Conservation (phyloP, 129 eudicot genomes). For the Erigeron canadensis region DNA sequence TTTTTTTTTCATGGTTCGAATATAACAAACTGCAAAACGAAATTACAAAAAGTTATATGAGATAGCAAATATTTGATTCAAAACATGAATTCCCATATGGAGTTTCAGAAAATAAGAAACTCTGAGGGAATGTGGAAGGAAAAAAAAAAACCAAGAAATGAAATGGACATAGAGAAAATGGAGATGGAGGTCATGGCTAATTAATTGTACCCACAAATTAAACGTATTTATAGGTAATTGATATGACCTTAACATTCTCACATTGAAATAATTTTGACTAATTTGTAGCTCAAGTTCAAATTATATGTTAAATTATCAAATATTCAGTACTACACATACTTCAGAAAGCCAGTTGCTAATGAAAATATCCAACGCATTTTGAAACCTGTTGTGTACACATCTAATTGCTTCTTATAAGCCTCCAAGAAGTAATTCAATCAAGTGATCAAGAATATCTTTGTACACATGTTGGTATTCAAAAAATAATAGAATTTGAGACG, state of each 20-base stretch:
- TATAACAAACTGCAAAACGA: too few species aligned
- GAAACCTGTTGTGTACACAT: too few species aligned
- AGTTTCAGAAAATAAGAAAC: constrained; percentile 35
- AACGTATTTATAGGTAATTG: constrained; percentile 21
- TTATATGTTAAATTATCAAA: too few species aligned
- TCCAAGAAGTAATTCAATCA: too few species aligned
- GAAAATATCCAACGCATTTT: too few species aligned
- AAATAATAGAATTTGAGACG: too few species aligned
- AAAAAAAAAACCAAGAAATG: constrained; percentile 15
- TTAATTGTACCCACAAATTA: constrained; percentile 31
- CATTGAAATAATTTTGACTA: not conserved
- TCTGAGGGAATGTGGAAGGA: constrained; percentile 29
- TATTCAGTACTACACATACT: too few species aligned
- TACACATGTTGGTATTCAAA: too few species aligned
- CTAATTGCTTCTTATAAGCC: too few species aligned
- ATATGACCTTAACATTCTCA: not conserved
- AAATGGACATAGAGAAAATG: constrained; percentile 24
- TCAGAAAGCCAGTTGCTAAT: too few species aligned
- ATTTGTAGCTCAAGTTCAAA: not conserved
- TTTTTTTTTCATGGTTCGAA: not conserved
- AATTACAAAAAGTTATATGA: not conserved
- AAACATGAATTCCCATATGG: constrained; percentile 27
- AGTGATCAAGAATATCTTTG: too few species aligned
- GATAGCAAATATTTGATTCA: not conserved
- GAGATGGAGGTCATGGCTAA: constrained; percentile 4